Base-by-base conservation (phyloP, 805 yeast genomes). In the Kodamaea sagamina region DNA sequence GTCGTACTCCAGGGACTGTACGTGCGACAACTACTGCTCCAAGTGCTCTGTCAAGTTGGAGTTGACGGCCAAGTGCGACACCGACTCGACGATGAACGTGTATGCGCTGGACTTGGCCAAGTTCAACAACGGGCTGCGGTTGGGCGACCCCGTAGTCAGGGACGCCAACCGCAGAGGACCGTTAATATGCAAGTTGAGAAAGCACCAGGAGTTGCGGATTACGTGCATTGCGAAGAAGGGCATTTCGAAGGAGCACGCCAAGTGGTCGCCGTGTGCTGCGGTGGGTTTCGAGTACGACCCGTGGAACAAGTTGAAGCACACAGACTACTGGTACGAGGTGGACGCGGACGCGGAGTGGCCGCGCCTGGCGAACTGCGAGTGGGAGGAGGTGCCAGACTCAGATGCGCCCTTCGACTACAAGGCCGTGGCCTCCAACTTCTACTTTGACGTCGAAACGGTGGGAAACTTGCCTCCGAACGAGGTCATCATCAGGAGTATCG, bases 171-270 rank as follows among this genome's bases (percentile, higher is more conserved):
- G 79, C 26, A 81, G 83, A 49, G 99, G 99, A 43, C 86, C 92
- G n/a, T 67, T 93, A 43, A 81, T 93, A 53, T 89, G 96, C 68
- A 89, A 92, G 64, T 75, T 93, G 54, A 81, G 96, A 63, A 86
- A 86, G 61, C 92, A 89, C 57, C 99, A 93, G 70, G 97, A 92
- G 61, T 74, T 93, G 54, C 79, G 84, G 53, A 70, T 93, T 47
- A 83, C 84, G 53, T 93, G 99, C 68, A 85, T 93, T 49, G 99
- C 99, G 43, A 93, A 93, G 67, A 93, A 93, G 71, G 99, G 98
- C 34, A 89, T 89, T 46, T 87, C 96, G 39, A 90, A 90, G 63
- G 99, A 93, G 63, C 99, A 93, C 61, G 97, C 99, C 39, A 93
- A 93, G 61, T 93, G 99, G 99, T 84, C 93, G 5, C 97, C 99